phyloP scores from a whole-genome alignment of 2,329 filamentous ascomycete genomes.

The Furcasterigmium furcatum region DNA sequence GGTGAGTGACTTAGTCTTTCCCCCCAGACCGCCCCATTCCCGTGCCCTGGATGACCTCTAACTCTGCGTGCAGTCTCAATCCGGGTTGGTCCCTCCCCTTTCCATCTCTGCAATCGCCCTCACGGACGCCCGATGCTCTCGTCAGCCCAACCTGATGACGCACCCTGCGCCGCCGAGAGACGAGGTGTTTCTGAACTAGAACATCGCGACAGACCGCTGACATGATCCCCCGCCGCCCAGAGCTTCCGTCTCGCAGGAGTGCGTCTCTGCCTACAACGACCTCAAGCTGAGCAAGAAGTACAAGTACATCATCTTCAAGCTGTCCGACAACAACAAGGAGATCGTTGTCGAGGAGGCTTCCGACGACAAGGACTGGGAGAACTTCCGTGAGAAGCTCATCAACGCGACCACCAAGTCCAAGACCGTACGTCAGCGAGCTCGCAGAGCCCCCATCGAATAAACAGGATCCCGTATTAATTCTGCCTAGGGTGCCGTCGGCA shows the following conservation, averaged over 20 bases:
- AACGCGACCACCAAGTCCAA: conserved; percentile 70
- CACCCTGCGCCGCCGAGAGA: not conserved
- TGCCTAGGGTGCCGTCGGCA: conserved; percentile 51
- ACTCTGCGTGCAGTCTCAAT: conserved; percentile 54
- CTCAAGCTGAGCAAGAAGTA: conserved; percentile 78
- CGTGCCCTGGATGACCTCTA: conserved; percentile 6
- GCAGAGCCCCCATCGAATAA: not conserved
- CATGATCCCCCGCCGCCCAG: conserved; percentile 38
- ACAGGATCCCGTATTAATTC: not conserved
- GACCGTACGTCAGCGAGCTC: conserved; percentile 56
- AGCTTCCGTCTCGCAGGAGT: conserved; percentile 70
- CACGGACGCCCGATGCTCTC: not conserved
- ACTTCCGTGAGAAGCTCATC: conserved; percentile 74
- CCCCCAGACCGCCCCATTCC: conserved; percentile 5
- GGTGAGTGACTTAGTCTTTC: conserved; percentile 27
- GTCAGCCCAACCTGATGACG: not conserved
- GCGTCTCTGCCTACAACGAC: conserved; percentile 71
- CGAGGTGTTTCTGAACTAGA: conserved; percentile 1
- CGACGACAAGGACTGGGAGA: conserved; percentile 63
- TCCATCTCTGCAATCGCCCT: conserved; percentile 10
- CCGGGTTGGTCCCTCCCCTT: conserved; percentile 52
- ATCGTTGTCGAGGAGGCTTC: conserved; percentile 78
- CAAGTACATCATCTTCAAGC: conserved; percentile 88
- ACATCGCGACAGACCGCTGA: conserved; percentile 1
- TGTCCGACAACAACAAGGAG: conserved; percentile 77